These are phyloP conservation scores for Colletotrichum spaethianum DNA, from an alignment of 2,329 filamentous ascomycete genomes.

Conservation along the genomic window DNA sequence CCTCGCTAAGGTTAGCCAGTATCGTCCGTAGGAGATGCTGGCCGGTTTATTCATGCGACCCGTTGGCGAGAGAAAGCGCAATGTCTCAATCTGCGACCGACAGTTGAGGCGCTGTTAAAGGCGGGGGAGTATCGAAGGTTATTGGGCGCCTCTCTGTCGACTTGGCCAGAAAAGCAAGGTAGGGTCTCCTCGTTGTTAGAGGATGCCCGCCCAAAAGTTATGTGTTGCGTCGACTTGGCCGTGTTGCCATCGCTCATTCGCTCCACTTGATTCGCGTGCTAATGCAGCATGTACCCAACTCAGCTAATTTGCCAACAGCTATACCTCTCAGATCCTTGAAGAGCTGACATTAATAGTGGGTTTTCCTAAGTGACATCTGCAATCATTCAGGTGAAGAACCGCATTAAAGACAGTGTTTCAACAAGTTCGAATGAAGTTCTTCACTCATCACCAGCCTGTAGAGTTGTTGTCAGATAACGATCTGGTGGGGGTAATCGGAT, in stretches of 20 bases:
- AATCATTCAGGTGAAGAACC: neutral
- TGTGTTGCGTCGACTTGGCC: neutral
- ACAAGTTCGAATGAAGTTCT: no score
- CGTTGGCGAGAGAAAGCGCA: neutral
- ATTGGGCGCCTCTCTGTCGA: neutral
- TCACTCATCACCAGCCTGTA: neutral
- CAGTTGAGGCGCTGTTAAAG: constrained; percentile 32
- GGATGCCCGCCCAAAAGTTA: neutral
- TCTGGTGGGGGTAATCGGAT: neutral
- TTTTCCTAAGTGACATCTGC: neutral
- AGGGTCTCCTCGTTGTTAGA: neutral
- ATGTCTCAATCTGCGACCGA: constrained; percentile 28
- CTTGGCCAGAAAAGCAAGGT: neutral
- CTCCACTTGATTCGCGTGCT: no score
- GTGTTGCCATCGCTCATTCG: neutral
- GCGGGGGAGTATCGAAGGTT: neutral
- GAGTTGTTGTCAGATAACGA: neutral
- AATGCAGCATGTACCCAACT: no score
- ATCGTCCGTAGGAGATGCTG: neutral
- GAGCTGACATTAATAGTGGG: neutral
- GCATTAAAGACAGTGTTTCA: neutral
- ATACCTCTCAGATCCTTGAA: neutral
- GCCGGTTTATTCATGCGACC: neutral
- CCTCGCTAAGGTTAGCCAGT: neutral
- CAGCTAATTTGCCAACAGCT: neutral